Conservation (phyloP, 2,329 filamentous ascomycete species). For the Lachnellula occidentalis region DNA sequence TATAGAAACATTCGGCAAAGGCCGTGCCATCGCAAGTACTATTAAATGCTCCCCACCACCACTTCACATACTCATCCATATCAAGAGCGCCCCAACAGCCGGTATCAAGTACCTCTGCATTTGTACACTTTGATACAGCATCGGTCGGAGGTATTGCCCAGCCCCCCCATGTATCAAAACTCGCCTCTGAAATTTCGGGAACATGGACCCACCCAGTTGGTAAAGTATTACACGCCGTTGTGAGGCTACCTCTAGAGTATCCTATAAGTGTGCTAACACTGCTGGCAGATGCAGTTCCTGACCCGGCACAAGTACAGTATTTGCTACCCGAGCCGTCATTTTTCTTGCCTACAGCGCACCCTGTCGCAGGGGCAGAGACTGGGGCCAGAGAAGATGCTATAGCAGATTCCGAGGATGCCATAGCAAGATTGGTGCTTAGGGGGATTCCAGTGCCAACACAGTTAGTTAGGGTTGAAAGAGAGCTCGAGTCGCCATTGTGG, state of each 20-base stretch:
- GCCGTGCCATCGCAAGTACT: not conserved
- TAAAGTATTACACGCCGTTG: not conserved
- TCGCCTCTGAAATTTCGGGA: not conserved
- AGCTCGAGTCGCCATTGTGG: no score
- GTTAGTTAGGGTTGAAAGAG: not conserved
- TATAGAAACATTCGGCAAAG: not conserved
- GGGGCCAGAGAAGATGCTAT: not conserved
- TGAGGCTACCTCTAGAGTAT: not conserved
- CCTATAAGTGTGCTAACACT: not conserved
- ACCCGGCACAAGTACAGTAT: not conserved
- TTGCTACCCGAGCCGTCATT: not conserved
- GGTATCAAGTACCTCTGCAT: not conserved
- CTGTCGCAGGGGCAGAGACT: not conserved
- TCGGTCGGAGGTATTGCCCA: not conserved
- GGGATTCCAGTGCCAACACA: not conserved
- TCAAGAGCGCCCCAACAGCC: not conserved
- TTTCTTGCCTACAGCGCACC: not conserved
- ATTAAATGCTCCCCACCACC: not conserved
- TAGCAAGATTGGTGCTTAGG: not conserved
- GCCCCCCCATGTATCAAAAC: not conserved
- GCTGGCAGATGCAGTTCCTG: not conserved
- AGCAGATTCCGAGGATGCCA: not conserved
- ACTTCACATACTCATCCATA: not conserved
- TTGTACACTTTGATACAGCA: not conserved
- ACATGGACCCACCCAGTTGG: not conserved